Percentiles rank a stretch among this genome's conserved stretches.
These are phyloP conservation scores for Gracilaria vermiculophylla DNA, from an alignment of 23 red algal species.

Conservation along the genomic window DNA sequence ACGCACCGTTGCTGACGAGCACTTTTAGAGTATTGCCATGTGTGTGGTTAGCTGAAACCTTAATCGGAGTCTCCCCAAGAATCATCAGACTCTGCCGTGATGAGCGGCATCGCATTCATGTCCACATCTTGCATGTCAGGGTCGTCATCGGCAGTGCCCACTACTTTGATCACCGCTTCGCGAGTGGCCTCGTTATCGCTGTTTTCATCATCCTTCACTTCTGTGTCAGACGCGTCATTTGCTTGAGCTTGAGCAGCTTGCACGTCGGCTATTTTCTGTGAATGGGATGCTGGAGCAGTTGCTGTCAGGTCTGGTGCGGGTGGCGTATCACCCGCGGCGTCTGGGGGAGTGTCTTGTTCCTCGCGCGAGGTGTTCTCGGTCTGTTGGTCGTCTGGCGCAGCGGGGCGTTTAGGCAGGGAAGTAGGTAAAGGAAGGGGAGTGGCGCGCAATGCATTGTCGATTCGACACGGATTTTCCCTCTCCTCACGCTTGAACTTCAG, in stretches of 20 bases:
- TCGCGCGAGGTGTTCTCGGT: background rate
- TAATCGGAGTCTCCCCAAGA: conserved; percentile 14
- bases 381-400: background rate
- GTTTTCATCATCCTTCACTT: background rate
- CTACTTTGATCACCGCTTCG: conserved; percentile 4
- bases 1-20: background rate
- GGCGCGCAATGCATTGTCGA: conserved; percentile 64
- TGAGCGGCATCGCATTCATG: background rate
- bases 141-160: background rate
- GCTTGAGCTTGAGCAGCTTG: background rate
- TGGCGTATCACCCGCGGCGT: background rate
- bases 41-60: background rate
- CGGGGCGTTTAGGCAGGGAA: background rate
- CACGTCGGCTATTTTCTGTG: background rate
- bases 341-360: background rate
- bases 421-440: conserved; percentile 38
- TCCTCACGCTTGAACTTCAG: conserved; percentile 98
- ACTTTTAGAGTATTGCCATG: background rate
- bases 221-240: background rate
- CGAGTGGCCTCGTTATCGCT: background rate
- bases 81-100: background rate
- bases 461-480: conserved; percentile 43
- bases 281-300: background rate
- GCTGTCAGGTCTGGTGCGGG: background rate
- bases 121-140: background rate